Base-by-base conservation (phyloP, 2,329 filamentous ascomycete species). In the Neofusicoccum sp. region DNA sequence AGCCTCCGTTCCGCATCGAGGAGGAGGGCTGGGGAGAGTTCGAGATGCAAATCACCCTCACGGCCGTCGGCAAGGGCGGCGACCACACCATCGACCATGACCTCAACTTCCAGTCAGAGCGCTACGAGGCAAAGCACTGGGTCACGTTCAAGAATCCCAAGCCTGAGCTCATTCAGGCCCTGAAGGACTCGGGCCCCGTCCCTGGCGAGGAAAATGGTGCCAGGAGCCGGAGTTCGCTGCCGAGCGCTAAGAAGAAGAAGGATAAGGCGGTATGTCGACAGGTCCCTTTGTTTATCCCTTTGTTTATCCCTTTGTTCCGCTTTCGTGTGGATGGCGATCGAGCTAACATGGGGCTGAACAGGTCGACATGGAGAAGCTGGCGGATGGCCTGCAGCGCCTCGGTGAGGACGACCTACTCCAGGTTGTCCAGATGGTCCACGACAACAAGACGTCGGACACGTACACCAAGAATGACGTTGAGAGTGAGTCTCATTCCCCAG, bases 1-100 rank as follows among this genome's bases (percentile, higher is more conserved):
- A 90, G 67, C 87, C 93, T 0, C 95, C 95, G 0, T 99, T 98
- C 81, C 85, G 85, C 68, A 96, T 96, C 78, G 83, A 87, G 67
- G 96, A 99, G 78, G 91, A 97, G 79, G 95, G 95, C 69, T 99
- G 95, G 95, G 95, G 95, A 73, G 95, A 98, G 80, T 99, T 99
- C 76, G 95, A 98, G 75, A 94, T 99, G 88, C 84, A 83, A 52
- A 95, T 98, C 72, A 87, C 91, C 66, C 85, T 96, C 69, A 90
- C 88, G 73, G 91, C 90, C 47, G 88, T 90, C 34, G 92, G 95
- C 78, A 97, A 97, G 83, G 89, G 87, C 63, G 87, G 89, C 64
- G 94, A 97, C 73, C 86, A 92, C 72, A 83, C 85, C 12, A 83
- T 99, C 67, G 80, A 83, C 56, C 95, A 99, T 77, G 95, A 99